These are phyloP conservation scores for Cicer arietinum DNA, from an alignment of 306 rosid species.

Conservation along the genomic window DNA sequence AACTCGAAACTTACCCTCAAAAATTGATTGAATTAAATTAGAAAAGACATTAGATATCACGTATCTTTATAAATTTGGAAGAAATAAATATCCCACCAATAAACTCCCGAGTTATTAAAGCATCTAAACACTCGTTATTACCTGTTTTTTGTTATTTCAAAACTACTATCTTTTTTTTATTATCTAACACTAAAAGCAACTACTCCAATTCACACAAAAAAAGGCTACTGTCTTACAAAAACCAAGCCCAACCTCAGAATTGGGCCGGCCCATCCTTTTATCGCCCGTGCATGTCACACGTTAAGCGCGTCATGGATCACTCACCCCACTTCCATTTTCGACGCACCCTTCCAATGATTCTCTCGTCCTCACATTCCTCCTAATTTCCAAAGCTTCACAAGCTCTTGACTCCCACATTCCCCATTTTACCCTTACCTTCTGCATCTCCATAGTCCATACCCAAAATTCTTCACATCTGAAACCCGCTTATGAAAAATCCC, in stretches of 20 bases:
- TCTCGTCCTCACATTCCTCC: slow-evolving; percentile 8
- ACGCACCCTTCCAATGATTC: slow-evolving; percentile 3
- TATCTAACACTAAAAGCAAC: too few species aligned
- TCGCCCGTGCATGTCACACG: slow-evolving; percentile 34
- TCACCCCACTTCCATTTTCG: not conserved
- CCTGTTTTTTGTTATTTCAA: not conserved
- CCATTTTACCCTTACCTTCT: slow-evolving; percentile 41
- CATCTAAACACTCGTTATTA: not conserved
- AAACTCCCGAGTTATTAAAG: slow-evolving; percentile 20
- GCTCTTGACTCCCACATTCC: not conserved
- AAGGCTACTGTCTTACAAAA: too few species aligned
- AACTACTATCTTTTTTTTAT: not conserved
- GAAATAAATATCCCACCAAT: not conserved
- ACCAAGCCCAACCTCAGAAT: not conserved
- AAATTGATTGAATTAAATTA: too few species aligned
- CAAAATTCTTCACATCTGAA: slow-evolving; percentile 1
- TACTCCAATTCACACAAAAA: too few species aligned
- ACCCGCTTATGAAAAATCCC: slow-evolving; percentile 41
- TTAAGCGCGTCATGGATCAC: not conserved
- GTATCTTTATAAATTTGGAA: not conserved
- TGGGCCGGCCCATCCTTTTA: slow-evolving; percentile 13
- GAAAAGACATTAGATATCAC: too few species aligned
- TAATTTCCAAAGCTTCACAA: slow-evolving; percentile 12
- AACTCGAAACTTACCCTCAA: too few species aligned
- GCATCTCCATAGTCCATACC: slow-evolving; percentile 1